These are phyloP conservation scores for Penicillium diatomitis DNA, from an alignment of 495 filamentous ascomycete genomes.

Conservation along the genomic window DNA sequence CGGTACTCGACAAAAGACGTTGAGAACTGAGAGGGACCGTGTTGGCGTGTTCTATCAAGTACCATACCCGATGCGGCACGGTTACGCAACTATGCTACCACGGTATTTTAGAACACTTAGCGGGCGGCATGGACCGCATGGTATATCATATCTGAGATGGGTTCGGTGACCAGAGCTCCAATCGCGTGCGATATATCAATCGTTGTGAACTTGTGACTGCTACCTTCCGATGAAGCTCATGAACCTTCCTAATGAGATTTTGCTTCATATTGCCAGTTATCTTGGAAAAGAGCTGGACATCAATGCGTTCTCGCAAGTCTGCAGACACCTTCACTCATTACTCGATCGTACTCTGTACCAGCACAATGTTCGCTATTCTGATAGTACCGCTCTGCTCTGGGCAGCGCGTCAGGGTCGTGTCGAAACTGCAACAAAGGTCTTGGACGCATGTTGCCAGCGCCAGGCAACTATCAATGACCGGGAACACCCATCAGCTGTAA, in stretches of 20 bases:
- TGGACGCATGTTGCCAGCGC: neutral
- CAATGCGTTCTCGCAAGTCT: neutral
- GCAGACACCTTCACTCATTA: neutral
- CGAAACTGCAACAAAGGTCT: neutral
- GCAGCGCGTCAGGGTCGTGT: neutral
- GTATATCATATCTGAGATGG: too few relatives aligned
- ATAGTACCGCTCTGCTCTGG: neutral
- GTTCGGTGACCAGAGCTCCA: too few relatives aligned
- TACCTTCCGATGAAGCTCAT: neutral
- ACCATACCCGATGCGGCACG: too few relatives aligned
- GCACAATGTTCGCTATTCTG: neutral
- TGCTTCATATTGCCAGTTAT: neutral
- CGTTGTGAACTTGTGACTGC: neutral
- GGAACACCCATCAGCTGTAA: too few relatives aligned
- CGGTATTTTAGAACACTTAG: too few relatives aligned
- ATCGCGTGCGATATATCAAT: neutral
- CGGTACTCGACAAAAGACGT: too few relatives aligned
- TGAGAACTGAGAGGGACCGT: too few relatives aligned
- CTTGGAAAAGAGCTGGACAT: neutral
- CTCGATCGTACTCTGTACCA: neutral
- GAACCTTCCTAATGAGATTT: neutral
- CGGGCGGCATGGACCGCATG: too few relatives aligned
- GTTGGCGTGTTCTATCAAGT: too few relatives aligned
- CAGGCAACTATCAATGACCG: neutral
- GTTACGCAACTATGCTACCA: too few relatives aligned